Evolutionary conservation across 371 early-diverging fungal species (phyloP).

Genomic region (Lichtheimia ornata): DNA sequence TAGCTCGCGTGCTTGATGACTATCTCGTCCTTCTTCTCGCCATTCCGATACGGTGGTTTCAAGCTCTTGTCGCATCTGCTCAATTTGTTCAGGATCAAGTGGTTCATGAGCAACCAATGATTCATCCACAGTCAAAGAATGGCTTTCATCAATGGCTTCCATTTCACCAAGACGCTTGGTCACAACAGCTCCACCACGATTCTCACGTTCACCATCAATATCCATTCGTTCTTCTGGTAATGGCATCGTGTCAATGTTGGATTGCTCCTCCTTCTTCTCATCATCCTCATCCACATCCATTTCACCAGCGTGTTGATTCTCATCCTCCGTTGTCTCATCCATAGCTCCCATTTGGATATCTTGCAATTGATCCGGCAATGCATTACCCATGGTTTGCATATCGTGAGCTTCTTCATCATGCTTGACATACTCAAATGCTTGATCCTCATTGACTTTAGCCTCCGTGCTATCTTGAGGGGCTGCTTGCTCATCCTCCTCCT

Average conservation of each 20-base stretch:
- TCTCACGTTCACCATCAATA: constrained; percentile 24
- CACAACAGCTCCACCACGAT: constrained; percentile 33
- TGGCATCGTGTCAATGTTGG: constrained; percentile 39
- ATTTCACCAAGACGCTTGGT: constrained; percentile 36
- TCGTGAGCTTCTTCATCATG: constrained; percentile 77
- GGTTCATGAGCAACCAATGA: constrained; percentile 58
- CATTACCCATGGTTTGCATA: constrained; percentile 77
- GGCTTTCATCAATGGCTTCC: constrained; percentile 30
- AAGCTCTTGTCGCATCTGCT: constrained; percentile 61
- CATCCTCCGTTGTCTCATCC: constrained; percentile 56
- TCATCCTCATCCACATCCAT: constrained; percentile 59
- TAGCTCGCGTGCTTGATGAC: constrained; percentile 70
- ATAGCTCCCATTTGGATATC: constrained; percentile 58
- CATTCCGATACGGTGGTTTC: constrained; percentile 59
- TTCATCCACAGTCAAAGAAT: constrained; percentile 43
- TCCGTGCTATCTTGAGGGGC: constrained; percentile 52
- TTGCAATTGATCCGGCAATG: constrained; percentile 74
- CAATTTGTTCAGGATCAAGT: constrained; percentile 60
- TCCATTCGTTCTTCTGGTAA: constrained; percentile 43
- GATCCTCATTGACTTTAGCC: constrained; percentile 58
- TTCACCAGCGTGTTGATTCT: constrained; percentile 55
- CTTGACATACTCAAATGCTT: constrained; percentile 75
- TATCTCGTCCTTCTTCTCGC: constrained; percentile 63
- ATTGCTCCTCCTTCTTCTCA: constrained; percentile 16
- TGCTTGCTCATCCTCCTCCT: constrained; percentile 49